phyloP scores from a whole-genome alignment of 2,329 filamentous ascomycete genomes.

The Pestalotiopsis sp. region DNA sequence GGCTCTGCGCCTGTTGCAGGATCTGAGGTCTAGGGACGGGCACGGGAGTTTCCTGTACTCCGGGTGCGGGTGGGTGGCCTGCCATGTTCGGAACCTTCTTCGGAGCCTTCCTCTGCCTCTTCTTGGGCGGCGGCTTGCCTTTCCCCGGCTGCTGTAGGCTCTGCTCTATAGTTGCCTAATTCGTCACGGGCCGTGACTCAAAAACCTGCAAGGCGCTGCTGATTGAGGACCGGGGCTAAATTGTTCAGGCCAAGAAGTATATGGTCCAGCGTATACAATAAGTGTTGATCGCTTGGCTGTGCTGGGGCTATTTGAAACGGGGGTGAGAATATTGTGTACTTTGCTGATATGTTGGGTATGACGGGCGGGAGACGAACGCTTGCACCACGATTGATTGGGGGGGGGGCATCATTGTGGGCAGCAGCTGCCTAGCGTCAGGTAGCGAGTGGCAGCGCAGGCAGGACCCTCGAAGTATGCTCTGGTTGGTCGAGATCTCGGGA shows the following conservation, averaged over 20 bases:
- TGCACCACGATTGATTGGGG: neutral
- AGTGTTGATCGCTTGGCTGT: no score
- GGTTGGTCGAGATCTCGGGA: neutral
- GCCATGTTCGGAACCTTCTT: neutral
- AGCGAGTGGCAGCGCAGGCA: neutral
- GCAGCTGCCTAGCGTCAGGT: neutral
- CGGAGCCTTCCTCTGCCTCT: neutral
- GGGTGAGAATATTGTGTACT: no score
- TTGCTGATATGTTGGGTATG: no score
- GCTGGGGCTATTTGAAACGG: no score
- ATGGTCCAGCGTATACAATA: no score
- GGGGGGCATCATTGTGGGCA: neutral
- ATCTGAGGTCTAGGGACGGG: slow-evolving; percentile 13
- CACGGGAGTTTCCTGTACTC: slow-evolving; percentile 12
- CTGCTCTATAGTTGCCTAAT: no score
- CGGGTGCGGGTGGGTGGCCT: neutral
- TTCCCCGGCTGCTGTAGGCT: no score
- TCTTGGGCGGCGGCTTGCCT: neutral
- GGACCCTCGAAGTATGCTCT: neutral
- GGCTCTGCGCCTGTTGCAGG: neutral
- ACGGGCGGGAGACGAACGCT: neutral
- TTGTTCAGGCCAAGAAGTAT: no score
- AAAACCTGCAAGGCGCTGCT: no score
- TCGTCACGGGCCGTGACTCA: no score
- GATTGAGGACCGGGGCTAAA: no score